Evolutionary conservation across 495 filamentous ascomycete species (phyloP).

Genomic region (Diplogelasinospora grovesii): DNA sequence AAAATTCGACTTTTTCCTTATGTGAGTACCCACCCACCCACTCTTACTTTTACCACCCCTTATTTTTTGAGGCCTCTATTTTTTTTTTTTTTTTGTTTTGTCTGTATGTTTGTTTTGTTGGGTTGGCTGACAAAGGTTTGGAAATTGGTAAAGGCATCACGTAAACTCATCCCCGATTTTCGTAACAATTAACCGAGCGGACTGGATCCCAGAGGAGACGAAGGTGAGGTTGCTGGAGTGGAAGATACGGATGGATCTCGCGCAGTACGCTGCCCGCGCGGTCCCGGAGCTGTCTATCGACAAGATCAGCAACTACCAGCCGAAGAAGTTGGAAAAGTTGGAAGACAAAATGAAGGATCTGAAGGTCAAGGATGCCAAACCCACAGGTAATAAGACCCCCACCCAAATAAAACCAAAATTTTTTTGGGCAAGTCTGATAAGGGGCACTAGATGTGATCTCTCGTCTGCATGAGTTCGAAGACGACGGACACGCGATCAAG

Average conservation of each 20-base stretch:
- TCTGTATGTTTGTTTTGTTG: not conserved
- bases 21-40: too few relatives aligned
- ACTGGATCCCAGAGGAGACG: conserved; percentile 34
- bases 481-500: conserved; percentile 78
- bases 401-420: not conserved
- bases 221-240: conserved; percentile 66
- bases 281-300: conserved; percentile 48
- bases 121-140: too few relatives aligned
- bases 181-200: conserved; percentile 27
- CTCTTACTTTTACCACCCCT: too few relatives aligned
- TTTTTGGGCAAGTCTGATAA: too few relatives aligned
- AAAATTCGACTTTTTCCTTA: conserved; percentile 78
- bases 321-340: conserved; percentile 13
- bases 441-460: conserved; percentile 51
- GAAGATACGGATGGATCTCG: conserved; percentile 64
- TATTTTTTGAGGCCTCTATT: not conserved
- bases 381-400: not conserved
- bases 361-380: not conserved
- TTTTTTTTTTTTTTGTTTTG: not conserved
- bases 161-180: conserved; percentile 37
- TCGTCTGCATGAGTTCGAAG: conserved; percentile 46
- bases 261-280: conserved; percentile 58
- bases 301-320: conserved; percentile 49
- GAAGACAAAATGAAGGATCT: not conserved
- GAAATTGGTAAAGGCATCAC: conserved; percentile 41